Evolutionary conservation across 768 basidiomycete species (phyloP), one percentile per base, ranked within the genome.

Genomic region (Steccherinum ochraceum): DNA sequence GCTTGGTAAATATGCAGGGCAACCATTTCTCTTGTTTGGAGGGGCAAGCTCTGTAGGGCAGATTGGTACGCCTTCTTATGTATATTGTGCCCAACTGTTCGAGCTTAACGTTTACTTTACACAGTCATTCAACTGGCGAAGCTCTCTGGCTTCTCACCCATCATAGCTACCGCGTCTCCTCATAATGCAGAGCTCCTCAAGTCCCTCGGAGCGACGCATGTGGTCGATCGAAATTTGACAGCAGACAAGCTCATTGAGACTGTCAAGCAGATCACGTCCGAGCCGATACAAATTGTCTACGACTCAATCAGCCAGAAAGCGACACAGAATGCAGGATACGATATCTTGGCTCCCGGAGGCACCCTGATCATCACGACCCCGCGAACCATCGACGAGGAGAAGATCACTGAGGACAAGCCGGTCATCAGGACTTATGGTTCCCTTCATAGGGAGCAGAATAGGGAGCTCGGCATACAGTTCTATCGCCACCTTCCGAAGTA

Each of bases 11-110:
- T 68, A 69, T 47, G 53, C 52, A 2, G 63, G 56, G 1, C 56
- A 56, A 27, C 67, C 68, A 2, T 54, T 70, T 10, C 24, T 64
- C 21, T 41, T 66, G 25, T 48, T 61, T 18, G 63, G 63, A 23
- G 63, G 63, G 4, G 40, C 60, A 3, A 51, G 55, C 2, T 59
- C 60, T 19, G 55, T 64, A 19, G 65, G 65, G 1, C 62, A 65
- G 42, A 61, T 56, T 39, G 52, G 64, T 60, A 41, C 42, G 64
- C 35, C 35, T 39, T 43, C 7, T 5, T 43, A 11, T 23, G 16
- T 43, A 18, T 23, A 18, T n/a, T 18, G 16, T 23, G 10, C 41
- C 7, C 5, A 43, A 43, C 41, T 52, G 46, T 19, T 10, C 30
- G n/a, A 41, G 18, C 13, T 21, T 35, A 21, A 43, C 20, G 21